These are phyloP conservation scores for Russula abietina DNA, from an alignment of 768 basidiomycete species.

Conservation along the genomic window DNA sequence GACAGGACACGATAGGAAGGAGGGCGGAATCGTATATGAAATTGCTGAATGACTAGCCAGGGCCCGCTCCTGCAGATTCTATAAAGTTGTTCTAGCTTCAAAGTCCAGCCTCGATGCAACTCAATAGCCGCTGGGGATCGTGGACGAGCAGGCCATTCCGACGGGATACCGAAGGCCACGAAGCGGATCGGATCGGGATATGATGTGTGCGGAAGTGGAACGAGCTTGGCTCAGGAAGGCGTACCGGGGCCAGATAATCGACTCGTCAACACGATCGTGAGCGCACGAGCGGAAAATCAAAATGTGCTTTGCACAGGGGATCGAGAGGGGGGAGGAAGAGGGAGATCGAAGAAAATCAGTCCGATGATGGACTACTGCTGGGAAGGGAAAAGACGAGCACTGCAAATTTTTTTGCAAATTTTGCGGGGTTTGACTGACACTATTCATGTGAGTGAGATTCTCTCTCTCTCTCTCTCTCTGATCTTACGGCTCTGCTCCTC, in stretches of 20 bases:
- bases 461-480: too few species aligned
- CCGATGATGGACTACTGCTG: background rate
- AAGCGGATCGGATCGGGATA: constrained; percentile 10
- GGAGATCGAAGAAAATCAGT: background rate
- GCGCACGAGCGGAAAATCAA: background rate
- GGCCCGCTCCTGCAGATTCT: background rate
- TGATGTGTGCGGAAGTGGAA: background rate
- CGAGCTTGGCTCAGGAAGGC: background rate
- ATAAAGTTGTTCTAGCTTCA: background rate
- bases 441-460: constrained; percentile 6
- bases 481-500: background rate
- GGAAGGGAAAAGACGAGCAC: background rate
- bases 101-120: background rate
- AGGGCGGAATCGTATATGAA: background rate
- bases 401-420: too few species aligned
- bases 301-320: background rate
- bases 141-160: background rate
- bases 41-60: background rate
- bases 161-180: constrained; percentile 7
- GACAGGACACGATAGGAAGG: background rate
- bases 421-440: background rate
- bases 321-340: background rate
- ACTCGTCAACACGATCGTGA: background rate
- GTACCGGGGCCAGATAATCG: background rate
- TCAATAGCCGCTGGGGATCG: background rate